Percentiles rank a stretch among this genome's conserved stretches.
phyloP scores from a whole-genome alignment of 192 early-diverging fungal species.

The Rhizoclosmatium globosum region DNA sequence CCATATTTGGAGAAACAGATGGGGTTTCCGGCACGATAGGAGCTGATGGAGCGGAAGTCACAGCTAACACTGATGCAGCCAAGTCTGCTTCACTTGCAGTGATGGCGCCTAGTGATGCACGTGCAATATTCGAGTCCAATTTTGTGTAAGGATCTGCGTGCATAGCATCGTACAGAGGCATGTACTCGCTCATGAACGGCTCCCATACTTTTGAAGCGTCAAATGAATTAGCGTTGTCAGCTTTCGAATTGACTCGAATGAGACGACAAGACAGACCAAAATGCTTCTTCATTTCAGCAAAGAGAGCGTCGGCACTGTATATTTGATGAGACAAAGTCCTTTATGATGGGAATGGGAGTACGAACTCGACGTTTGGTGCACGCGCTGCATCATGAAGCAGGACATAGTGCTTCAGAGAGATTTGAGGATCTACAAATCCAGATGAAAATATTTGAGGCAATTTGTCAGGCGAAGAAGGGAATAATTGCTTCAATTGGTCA shows the following conservation, averaged over 20 bases:
- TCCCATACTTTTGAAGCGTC: conserved; percentile 56
- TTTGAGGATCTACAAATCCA: conserved; percentile 79
- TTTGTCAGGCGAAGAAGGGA: conserved; percentile 2
- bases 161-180: conserved; percentile 42
- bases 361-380: conserved; percentile 40
- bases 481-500: conserved; percentile 67
- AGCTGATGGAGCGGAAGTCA: neutral
- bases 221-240: conserved; percentile 11
- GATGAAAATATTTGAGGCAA: conserved; percentile 68
- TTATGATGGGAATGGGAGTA: neutral
- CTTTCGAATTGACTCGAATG: conserved; percentile 67
- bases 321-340: neutral
- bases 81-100: conserved; percentile 22
- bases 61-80: conserved; percentile 11
- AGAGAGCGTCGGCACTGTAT: conserved; percentile 62
- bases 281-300: conserved; percentile 70
- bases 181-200: conserved; percentile 47
- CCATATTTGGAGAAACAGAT: conserved; percentile 17
- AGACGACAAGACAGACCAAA: conserved; percentile 71
- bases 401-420: conserved; percentile 80
- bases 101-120: neutral
- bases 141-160: conserved; percentile 34
- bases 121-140: neutral
- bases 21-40: neutral
- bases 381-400: conserved; percentile 82